Evolutionary conservation across 2,329 filamentous ascomycete species (phyloP), one percentile per base, ranked within the genome.

Genomic region (Teratosphaeria epicoccoides): DNA sequence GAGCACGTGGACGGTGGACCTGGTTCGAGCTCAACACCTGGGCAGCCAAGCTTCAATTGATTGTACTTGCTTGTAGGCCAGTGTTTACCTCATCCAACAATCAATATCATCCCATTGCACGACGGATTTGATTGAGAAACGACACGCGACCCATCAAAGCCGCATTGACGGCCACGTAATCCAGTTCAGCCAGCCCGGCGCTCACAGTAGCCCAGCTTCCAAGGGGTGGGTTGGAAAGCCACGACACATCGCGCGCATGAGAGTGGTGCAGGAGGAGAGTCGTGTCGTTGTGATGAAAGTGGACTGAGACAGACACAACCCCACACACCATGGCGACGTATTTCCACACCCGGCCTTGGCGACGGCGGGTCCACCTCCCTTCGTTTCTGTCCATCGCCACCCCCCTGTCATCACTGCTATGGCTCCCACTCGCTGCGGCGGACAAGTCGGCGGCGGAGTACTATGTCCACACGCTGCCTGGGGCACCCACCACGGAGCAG

Each of bases 391-490:
- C 44, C 20, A 7, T 51, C 11, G 24, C 48, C 14, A 11, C 40
- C 9, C 48, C 50, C 24, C 17, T 47, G 12, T n/a, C 29, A 11
- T 28, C 43, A 3, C 23, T 52, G 12, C 12, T 24, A 51, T 57
- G 51, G 51, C 28, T 50, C 6, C 48, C 52, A 4, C 5, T 17
- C 5, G 37, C 40, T 4, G 24, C 24, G 10, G 77, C 71, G 61
- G 71, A 74, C 28, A 82, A 81, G 66, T 77, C 78, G 2, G 84
- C 87, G 46, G 87, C 84, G 26, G 90, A 98, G 69, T 98, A 96
- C 71, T 97, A 85, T 72, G 85, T 98, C 50, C 83, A 82, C 62
- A 81, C 83, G 7, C 76, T 98, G 20, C 93, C 93, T 5, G 93
- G 94, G 26, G 82, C 87, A 51, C 91, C 94, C 12, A 37, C 24